Conservation (phyloP, 345 rosid species). For the Euphorbia peplus region DNA sequence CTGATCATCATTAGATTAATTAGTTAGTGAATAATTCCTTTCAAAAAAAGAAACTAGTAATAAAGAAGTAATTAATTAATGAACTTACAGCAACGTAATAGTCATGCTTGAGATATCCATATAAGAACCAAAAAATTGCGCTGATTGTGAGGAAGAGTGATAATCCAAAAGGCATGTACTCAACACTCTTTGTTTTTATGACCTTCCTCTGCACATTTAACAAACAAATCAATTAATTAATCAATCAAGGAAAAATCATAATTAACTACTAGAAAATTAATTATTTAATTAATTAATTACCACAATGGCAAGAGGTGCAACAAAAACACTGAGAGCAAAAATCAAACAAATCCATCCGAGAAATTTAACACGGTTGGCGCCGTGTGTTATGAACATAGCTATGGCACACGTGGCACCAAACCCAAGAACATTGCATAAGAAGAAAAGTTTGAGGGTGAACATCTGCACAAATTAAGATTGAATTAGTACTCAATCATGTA, state of each 20-base stretch:
- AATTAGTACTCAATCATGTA: neutral
- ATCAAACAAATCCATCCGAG: conserved; percentile 82
- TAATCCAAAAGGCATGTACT: conserved; percentile 72
- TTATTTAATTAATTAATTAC: conserved; percentile 30
- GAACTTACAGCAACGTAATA: conserved; percentile 65
- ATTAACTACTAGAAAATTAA: conserved; percentile 2
- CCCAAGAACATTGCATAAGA: conserved; percentile 50
- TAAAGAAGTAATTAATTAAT: neutral
- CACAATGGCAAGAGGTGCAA: conserved; percentile 79
- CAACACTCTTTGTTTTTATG: conserved; percentile 72
- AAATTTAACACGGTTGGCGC: conserved; percentile 33
- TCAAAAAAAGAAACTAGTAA: neutral
- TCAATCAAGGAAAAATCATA: too few relatives aligned
- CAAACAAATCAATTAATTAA: neutral
- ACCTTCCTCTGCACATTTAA: conserved; percentile 64
- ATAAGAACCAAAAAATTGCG: conserved; percentile 90
- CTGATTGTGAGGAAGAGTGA: conserved; percentile 77
- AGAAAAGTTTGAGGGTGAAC: conserved; percentile 42
- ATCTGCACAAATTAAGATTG: conserved; percentile 33
- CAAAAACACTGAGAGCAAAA: conserved; percentile 63
- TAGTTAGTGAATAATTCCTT: neutral
- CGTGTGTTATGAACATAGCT: conserved; percentile 46
- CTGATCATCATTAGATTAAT: conserved; percentile 25
- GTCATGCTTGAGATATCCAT: conserved; percentile 65
- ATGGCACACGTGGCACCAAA: conserved; percentile 47